These are phyloP conservation scores for Syzygium aromaticum DNA, from an alignment of 345 rosid species.

Conservation along the genomic window DNA sequence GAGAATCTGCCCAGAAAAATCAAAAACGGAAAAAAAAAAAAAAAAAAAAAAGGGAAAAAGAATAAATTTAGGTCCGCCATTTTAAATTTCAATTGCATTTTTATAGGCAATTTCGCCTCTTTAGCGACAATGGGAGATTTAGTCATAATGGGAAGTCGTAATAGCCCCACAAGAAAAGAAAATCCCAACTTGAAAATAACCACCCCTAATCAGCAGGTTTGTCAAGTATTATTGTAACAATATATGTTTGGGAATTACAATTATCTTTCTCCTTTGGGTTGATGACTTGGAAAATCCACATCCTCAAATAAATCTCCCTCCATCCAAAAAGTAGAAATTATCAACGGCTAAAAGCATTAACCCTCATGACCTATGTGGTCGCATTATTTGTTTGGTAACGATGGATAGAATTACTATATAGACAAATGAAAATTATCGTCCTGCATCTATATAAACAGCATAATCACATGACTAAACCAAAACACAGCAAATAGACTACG, in stretches of 20 bases:
- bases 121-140: not conserved
- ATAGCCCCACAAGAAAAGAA: not conserved
- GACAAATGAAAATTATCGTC: not conserved
- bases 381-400: not conserved
- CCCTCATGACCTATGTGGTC: not conserved
- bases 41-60: not conserved
- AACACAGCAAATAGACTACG: not conserved
- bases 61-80: not conserved
- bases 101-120: not conserved
- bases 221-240: not conserved
- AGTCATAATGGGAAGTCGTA: not conserved
- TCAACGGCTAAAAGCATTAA: not conserved
- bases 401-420: not conserved
- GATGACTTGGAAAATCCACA: not conserved
- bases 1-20: not conserved
- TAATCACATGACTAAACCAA: not conserved
- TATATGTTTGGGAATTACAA: not conserved
- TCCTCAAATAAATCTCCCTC: not conserved
- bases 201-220: not conserved
- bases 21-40: not conserved
- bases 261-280: not conserved
- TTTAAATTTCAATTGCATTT: not conserved
- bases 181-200: not conserved
- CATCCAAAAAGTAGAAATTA: not conserved
- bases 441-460: not conserved